Conservation (phyloP, 2,329 filamentous ascomycete species). For the Trichoderma endophyticum region DNA sequence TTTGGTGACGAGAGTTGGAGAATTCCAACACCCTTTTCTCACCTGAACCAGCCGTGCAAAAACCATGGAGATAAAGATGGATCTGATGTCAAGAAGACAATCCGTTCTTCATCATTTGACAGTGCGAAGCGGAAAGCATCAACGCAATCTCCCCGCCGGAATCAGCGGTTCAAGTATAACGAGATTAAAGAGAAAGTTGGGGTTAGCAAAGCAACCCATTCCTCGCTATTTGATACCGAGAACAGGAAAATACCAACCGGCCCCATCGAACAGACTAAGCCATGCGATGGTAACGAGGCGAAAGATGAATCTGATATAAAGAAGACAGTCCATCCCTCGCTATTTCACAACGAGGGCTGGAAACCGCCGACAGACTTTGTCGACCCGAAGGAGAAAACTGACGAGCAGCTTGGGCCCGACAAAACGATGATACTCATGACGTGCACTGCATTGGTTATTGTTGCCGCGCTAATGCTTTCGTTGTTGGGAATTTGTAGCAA, state of each 20-base stretch:
- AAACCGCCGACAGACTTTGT: not conserved
- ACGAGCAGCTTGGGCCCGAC: not conserved
- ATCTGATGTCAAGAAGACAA: not conserved
- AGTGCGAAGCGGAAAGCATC: not conserved
- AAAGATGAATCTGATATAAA: not conserved
- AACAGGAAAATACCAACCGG: not conserved
- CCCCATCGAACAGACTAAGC: not conserved
- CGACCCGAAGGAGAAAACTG: not conserved
- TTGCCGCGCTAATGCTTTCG: not conserved
- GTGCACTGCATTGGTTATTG: not conserved
- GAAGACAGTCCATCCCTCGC: not conserved
- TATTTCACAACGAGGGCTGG: not conserved
- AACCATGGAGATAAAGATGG: not conserved
- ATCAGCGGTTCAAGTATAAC: not conserved
- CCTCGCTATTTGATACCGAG: not conserved
- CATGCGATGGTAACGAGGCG: not conserved
- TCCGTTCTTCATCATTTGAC: not conserved
- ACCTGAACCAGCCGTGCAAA: not conserved
- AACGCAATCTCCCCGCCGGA: not conserved
- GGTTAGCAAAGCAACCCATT: not conserved
- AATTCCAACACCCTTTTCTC: not conserved
- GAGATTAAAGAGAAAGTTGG: not conserved
- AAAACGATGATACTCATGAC: too few species aligned
- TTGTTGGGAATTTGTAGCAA: not conserved
- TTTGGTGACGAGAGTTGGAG: not conserved